Evolutionary conservation across 352 stramenopile species (phyloP), one percentile per base, ranked within the genome.

Genomic region (Peronospora farinosa): DNA sequence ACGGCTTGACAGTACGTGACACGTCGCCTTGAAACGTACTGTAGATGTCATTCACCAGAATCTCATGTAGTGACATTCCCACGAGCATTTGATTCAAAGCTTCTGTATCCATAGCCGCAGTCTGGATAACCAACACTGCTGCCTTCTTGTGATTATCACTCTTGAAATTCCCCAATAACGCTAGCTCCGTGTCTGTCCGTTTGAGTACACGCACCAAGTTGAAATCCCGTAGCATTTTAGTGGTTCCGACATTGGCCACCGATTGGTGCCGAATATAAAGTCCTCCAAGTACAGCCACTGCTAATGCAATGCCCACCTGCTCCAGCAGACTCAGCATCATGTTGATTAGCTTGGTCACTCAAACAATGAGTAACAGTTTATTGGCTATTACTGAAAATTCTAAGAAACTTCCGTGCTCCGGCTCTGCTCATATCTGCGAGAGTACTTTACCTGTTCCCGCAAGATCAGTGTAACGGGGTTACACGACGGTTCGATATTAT

Each of bases 31-130:
- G 52, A 40, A 77, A 89, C 41, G 82, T 79, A 60, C 75, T 86
- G 63, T 94, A 92, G 46, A 94, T 82, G 54, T 94, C 80, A 51
- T 94, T 94, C 19, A 72, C 46, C 25, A 92, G 57, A 16, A 85
- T 82, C 44, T 71, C 55, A 19, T 88, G 74, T 44, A 94, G 40
- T 16, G 80, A 88, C n/a, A 94, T 52, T 11, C 51, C 65, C 4
- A 45, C 39, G 45, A 94, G 46, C 16, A 91, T 49, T 11, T 54
- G 21, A 12, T 56, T 43, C 13, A 88, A 50, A n/a, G 61, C 57
- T 12, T 59, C 62, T 5, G 66, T 58, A 46, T 84, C 69, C 60
- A 94, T 74, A 15, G 62, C 60, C 23, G 75, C 67, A 37, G 73
- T 80, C 47, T 86, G 74, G 47, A 92, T 67, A 19, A 86, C 65